Base-by-base conservation (phyloP, 2,329 filamentous ascomycete genomes). In the Epichloe coenophiala region DNA sequence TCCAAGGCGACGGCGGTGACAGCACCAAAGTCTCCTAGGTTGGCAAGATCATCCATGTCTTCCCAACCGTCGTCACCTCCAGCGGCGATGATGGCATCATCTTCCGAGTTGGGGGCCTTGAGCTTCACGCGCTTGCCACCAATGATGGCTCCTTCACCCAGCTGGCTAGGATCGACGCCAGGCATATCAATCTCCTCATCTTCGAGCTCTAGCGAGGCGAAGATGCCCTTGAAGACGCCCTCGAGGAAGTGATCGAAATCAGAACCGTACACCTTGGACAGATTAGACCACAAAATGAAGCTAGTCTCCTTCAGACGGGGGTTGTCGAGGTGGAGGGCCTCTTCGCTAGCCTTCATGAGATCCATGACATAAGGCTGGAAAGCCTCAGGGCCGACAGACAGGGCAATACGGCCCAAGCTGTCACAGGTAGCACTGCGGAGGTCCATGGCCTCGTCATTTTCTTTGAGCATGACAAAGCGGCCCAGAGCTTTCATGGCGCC, bases 221-320 rank as follows among this genome's bases (percentile, higher is more conserved):
- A 84, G 23, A 97, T 77, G 49, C 84, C 83, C 64, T 85, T 81
- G 65, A 91, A 84, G 47, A 88, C 86, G 47, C 85, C 86, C 0
- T 78, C 74, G 6, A 93, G 77, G 71, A 88, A 93, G 52, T 86
- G 82, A 51, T 81, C 79, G 55, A 94, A 91, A 50, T 89, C 76
- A 62, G 88, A 85, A 60, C 85, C 83, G 68, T 97, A 97, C 9
- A 97, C 88, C 72, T 94, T 94, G 55, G 91, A 86, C 64, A 98
- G 82, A 40, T 87, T 88, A 57, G 88, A 89, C 91, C 93, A 98
- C 50, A 98, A 77, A 55, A 97, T 94, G 71, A 95, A 98, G 65
- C 88, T 95, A 55, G 89, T 96, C 74, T 98, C 93, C 68, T 89
- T 87, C 48, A 97, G 81, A 51, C 90, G 81, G 41, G 90, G 86